Base-by-base conservation (phyloP, 1,284 basidiomycete species). In the Papiliotrema nemorosa region DNA sequence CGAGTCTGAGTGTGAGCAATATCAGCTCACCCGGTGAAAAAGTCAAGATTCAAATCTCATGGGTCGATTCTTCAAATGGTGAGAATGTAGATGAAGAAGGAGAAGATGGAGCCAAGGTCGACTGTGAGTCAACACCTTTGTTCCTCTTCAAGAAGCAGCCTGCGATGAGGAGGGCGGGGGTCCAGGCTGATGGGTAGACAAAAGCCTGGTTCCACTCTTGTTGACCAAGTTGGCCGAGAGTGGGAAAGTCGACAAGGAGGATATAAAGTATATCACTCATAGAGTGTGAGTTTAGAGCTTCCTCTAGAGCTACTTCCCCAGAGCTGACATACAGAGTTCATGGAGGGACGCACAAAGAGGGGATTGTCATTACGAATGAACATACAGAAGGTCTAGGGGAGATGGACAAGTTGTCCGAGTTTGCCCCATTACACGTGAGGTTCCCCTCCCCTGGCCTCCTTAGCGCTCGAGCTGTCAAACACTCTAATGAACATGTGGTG, bases 371-470 rank as follows among this genome's bases (percentile, higher is more conserved):
- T 52, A 82, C 75, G 26, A 72, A 72, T 34, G 72, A 76, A 5
- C 78, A 80, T 58, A 59, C 68, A 75, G 63, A 79, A 79, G 63
- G 78, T 77, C 63, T 84, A 76, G 50, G 85, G 77, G 70, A 85
- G 57, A 88, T 92, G 67, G 84, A 89, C 63, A 78, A 78, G 36
- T 76, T 91, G 12, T 84, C 84, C 4, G 84, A 85, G 57, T 83
- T 93, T 45, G 88, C 89, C 1, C 90, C 89, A 16, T 69, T 90
- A 78, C 85, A 78, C 67, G 84, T 80, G 35, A 31, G 29, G 9
- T 31, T 37, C 4, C 12, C n/a, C 35, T 20, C 40, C 24, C 24
- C 16, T 25, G 45, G 16, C 14, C 29, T 31, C 29, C 29, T 31
- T 27, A 5, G 14, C 3, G 2, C 14, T 4, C 27, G 24, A 40